These are phyloP conservation scores for Helianthus tuberosus DNA, from an alignment of 129 eudicot genomes.

Conservation along the genomic window DNA sequence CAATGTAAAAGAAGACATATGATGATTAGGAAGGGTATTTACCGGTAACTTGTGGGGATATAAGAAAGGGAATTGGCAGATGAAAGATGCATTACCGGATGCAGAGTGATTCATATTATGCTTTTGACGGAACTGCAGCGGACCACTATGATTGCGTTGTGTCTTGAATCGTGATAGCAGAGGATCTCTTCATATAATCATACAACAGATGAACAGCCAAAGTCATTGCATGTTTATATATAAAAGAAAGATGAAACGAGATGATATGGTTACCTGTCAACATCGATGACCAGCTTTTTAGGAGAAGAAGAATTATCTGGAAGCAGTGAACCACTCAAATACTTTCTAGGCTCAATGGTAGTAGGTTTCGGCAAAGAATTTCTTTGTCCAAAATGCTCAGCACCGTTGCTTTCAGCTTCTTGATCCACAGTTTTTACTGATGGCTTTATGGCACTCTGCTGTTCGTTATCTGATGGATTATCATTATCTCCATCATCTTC, in stretches of 20 bases:
- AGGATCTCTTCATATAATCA: slow-evolving; percentile 57
- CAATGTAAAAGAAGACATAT: slow-evolving; percentile 6
- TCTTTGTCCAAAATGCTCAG: slow-evolving; percentile 38
- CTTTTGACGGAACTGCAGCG: slow-evolving; percentile 72
- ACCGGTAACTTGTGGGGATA: slow-evolving; percentile 15
- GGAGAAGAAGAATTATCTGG: slow-evolving; percentile 54
- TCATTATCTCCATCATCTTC: slow-evolving; percentile 64
- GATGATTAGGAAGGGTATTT: neutral
- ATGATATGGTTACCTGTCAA: slow-evolving; percentile 56
- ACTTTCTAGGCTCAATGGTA: slow-evolving; percentile 48
- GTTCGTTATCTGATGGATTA: slow-evolving; percentile 49
- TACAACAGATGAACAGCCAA: slow-evolving; percentile 30
- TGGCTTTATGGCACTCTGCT: slow-evolving; percentile 40
- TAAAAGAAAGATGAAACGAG: neutral
- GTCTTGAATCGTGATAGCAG: slow-evolving; percentile 49
- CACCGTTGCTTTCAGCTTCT: slow-evolving; percentile 51
- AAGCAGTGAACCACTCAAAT: slow-evolving; percentile 68
- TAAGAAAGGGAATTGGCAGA: neutral
- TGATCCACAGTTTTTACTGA: slow-evolving; percentile 42
- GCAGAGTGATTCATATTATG: slow-evolving; percentile 50
- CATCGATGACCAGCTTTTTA: slow-evolving; percentile 54
- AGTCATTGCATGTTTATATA: slow-evolving; percentile 9
- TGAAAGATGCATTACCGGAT: slow-evolving; percentile 46
- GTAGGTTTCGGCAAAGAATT: slow-evolving; percentile 43
- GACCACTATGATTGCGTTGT: slow-evolving; percentile 82